phyloP scores from a whole-genome alignment of 1,284 basidiomycete genomes.

The Moesziomyces antarcticus region DNA sequence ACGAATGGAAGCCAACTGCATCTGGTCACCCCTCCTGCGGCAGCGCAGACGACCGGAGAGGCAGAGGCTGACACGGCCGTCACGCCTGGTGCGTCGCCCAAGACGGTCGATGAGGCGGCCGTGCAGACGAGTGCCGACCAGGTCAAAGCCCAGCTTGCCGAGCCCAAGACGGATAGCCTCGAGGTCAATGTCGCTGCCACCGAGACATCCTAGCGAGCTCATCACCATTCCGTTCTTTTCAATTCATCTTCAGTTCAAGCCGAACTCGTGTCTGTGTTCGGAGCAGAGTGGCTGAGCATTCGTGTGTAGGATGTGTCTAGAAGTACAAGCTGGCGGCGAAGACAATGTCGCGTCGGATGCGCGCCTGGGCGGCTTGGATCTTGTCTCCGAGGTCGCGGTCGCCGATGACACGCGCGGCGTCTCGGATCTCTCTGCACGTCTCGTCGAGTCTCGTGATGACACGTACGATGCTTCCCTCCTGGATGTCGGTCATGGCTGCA shows the following conservation, averaged over 20 bases:
- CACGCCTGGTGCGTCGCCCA: not conserved
- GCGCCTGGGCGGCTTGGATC: slow-evolving; percentile 93
- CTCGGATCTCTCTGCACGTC: slow-evolving; percentile 94
- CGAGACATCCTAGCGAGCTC: too few relatives aligned
- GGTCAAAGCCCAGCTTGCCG: not conserved
- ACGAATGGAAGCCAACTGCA: slow-evolving; percentile 31
- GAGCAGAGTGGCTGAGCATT: not conserved
- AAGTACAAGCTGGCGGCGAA: slow-evolving; percentile 65
- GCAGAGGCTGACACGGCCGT: not conserved
- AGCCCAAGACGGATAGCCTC: not conserved
- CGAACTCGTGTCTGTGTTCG: not conserved
- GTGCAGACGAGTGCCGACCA: not conserved
- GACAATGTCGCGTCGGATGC: slow-evolving; percentile 73
- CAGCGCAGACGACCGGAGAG: not conserved
- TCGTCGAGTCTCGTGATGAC: slow-evolving; percentile 96
- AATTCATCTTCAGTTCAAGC: not conserved
- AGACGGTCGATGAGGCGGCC: too few relatives aligned
- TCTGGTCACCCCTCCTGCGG: slow-evolving; percentile 10
- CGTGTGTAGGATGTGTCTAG: slow-evolving; percentile 9
- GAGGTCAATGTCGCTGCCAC: not conserved
- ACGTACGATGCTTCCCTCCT: slow-evolving; percentile 96
- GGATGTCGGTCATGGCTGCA: slow-evolving; percentile 89
- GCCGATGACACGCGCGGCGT: slow-evolving; percentile 96
- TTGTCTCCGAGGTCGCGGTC: slow-evolving; percentile 95
- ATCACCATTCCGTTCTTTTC: not conserved